Percentiles rank a stretch among this genome's conserved stretches.
phyloP scores from a whole-genome alignment of 129 eudicot species.

The Oenanthe sinensis region DNA sequence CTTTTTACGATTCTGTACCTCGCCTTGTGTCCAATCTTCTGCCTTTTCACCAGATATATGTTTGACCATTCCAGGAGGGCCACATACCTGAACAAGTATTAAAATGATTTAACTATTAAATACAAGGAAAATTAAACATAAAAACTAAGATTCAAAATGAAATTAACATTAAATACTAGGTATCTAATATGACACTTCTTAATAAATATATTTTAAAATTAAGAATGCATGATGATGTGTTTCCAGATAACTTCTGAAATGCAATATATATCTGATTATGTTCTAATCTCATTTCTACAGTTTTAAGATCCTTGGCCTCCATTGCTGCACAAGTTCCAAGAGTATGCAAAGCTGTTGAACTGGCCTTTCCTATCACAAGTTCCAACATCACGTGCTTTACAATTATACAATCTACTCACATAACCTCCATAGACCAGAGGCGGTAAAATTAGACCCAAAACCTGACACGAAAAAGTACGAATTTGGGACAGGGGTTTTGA shows the following conservation, averaged over 20 bases:
- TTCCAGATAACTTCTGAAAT: background rate
- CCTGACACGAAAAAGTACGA: too few species aligned
- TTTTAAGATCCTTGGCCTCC: background rate
- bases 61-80: constrained; percentile 96
- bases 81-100: constrained; percentile 55
- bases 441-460: too few species aligned
- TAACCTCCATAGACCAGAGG: background rate
- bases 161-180: background rate
- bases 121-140: background rate
- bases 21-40: constrained; percentile 76
- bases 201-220: background rate
- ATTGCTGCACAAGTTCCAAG: background rate
- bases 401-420: background rate
- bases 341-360: background rate
- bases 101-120: background rate
- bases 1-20: constrained; percentile 29
- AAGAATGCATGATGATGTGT: background rate
- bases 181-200: background rate
- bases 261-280: background rate
- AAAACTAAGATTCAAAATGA: background rate
- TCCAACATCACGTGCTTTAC: background rate
- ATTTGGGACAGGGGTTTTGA: too few species aligned
- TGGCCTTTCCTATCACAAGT: background rate
- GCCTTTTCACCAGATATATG: constrained; percentile 88
- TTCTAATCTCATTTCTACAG: background rate